A percentile compares a stretch with the other conserved stretches of the same genome.
Conservation (phyloP, 1,139 yeast species). For the Pichia sp. region DNA sequence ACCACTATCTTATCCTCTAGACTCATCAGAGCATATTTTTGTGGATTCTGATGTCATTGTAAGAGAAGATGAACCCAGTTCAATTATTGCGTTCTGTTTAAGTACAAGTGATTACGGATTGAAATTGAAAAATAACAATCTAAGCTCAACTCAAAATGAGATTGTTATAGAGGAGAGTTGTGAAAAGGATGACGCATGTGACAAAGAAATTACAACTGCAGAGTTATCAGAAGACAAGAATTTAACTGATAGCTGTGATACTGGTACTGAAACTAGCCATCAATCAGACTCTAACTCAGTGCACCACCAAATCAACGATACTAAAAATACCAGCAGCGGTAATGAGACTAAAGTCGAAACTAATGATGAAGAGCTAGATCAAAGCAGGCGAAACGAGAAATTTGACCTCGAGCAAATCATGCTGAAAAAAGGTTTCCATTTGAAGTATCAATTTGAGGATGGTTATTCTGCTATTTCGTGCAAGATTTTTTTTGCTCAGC, state of each 20-base stretch:
- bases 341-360: not conserved
- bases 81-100: conserved; percentile 87
- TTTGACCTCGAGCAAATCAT: conserved; percentile 55
- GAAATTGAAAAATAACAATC: conserved; percentile 23
- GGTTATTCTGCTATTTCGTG: conserved; percentile 82
- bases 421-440: conserved; percentile 82
- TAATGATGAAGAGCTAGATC: not conserved
- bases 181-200: not conserved
- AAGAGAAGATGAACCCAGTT: conserved; percentile 95
- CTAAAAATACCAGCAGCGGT: not conserved
- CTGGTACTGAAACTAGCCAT: not conserved
- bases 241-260: not conserved
- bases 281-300: not conserved
- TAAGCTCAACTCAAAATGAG: not conserved
- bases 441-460: conserved; percentile 87
- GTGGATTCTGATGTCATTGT: conserved; percentile 93
- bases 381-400: not conserved
- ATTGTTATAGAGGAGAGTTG: conserved; percentile 6
- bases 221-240: not conserved
- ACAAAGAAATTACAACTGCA: not conserved
- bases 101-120: conserved; percentile 73
- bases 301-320: not conserved
- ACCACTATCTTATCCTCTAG: conserved; percentile 79
- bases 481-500: conserved; percentile 92
- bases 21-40: conserved; percentile 81